Percentiles rank a stretch among this genome's conserved stretches.
Conservation (phyloP, 805 yeast species). For the Wickerhamomyces alni region DNA sequence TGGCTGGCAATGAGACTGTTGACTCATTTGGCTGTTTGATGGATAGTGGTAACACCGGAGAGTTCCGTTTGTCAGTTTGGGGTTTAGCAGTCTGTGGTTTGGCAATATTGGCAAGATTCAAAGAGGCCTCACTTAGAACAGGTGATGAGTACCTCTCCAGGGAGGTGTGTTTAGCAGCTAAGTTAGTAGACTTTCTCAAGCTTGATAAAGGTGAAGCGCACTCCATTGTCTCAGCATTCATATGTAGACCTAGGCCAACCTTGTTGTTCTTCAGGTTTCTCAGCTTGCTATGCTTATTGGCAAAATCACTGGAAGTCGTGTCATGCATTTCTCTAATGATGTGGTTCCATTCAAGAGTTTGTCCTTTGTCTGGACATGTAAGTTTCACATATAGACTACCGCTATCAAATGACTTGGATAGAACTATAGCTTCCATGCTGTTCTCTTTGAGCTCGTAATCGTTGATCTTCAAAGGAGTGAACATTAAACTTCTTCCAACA, state of each 20-base stretch:
- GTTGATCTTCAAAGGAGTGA: constrained; percentile 16
- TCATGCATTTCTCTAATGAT: constrained; percentile 6
- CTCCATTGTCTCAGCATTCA: constrained; percentile 3
- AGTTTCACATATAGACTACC: constrained; percentile 9
- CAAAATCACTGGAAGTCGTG: constrained; percentile 2
- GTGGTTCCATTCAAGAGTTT: constrained; percentile 19
- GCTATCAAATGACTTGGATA: neutral
- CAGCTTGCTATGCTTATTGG: constrained; percentile 5
- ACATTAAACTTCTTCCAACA: constrained; percentile 21
- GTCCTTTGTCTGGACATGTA: constrained; percentile 19
- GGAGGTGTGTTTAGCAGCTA: constrained; percentile 17
- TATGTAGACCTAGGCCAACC: constrained; percentile 18
- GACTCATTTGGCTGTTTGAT: constrained; percentile 4
- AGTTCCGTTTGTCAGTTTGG: too few species aligned
- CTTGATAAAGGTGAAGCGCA: neutral
- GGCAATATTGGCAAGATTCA: constrained; percentile 3
- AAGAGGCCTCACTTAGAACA: constrained; percentile 5
- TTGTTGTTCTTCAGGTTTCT: constrained; percentile 7
- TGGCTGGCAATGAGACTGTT: constrained; percentile 11
- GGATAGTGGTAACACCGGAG: too few species aligned
- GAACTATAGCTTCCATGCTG: constrained; percentile 4
- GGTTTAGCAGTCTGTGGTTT: neutral
- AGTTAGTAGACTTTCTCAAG: constrained; percentile 14
- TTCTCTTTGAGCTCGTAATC: constrained; percentile 12
- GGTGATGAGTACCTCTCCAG: constrained; percentile 2